Evolutionary conservation across 1,139 yeast species (phyloP).

Genomic region (Saccharomyces hybrid): DNA sequence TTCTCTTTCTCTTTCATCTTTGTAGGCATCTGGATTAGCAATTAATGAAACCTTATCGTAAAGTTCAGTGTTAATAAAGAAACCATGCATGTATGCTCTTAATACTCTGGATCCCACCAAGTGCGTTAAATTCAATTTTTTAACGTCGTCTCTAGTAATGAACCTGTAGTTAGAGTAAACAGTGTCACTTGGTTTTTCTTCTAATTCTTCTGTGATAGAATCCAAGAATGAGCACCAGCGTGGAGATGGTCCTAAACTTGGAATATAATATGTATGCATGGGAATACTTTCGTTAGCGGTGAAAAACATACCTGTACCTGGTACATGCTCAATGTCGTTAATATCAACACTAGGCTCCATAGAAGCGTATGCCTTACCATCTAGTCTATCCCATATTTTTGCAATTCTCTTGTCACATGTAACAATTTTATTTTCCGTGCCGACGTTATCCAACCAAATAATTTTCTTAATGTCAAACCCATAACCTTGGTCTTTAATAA

Average conservation of each 20-base stretch:
- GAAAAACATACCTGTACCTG: conserved; percentile 90
- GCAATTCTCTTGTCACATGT: conserved; percentile 90
- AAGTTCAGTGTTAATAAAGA: conserved; percentile 82
- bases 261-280: conserved; percentile 95
- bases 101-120: conserved; percentile 87
- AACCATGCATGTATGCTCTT: conserved; percentile 97
- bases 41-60: conserved; percentile 90
- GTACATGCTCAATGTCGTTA: conserved; percentile 80
- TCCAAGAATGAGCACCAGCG: conserved; percentile 97
- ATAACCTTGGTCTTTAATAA: conserved; percentile 91
- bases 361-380: conserved; percentile 81
- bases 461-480: conserved; percentile 86
- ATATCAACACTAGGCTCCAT: conserved; percentile 53
- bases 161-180: conserved; percentile 35
- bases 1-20: conserved; percentile 89
- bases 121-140: conserved; percentile 71
- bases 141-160: conserved; percentile 35
- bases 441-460: conserved; percentile 58
- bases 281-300: conserved; percentile 97
- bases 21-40: conserved; percentile 84
- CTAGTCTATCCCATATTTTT: conserved; percentile 77
- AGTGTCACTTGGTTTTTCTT: conserved; percentile 83
- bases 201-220: conserved; percentile 92
- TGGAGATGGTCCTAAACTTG: conserved; percentile 95
- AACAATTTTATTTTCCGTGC: conserved; percentile 40